Evolutionary conservation across 2,329 filamentous ascomycete species (phyloP), one percentile per base, ranked within the genome.

Genomic region (Colletotrichum theobromicola): DNA sequence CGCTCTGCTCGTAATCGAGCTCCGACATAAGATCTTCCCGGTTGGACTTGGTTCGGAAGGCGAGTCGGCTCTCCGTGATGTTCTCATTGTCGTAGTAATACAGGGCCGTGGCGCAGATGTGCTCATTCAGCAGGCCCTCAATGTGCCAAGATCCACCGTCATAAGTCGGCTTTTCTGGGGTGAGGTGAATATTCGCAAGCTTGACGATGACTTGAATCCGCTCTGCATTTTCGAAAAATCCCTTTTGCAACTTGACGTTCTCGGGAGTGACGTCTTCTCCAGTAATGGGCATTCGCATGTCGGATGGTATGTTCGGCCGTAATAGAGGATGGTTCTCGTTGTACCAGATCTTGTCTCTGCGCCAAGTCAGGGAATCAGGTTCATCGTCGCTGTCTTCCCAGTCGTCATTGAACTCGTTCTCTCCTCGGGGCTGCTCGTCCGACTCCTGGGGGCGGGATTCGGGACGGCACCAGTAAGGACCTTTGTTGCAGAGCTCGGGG

Each of bases 61-160:
- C 81, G 7, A 93, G 84, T 6, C 77, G 78, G 61, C 85, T 86
- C 2, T 88, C 84, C 0, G 88, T 88, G 65, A 93, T 88, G 79
- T 94, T 94, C 0, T 91, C 87, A 60, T 80, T 83, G 74, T 92
- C 89, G 77, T 90, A 90, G 80, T 92, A 92, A 81, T 91, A 92
- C 21, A 94, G 83, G 1, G 91, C 89, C 0, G 91, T 91, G 0
- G 91, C 91, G 76, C 87, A 88, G 46, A 94, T 93, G 76, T 89
- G 89, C 80, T 94, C 92, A 77, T 94, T 93, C 9, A 87, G 76
- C 75, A 84, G 83, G 21, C 90, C 89, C 76, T 91, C 90, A 3
- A 90, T 78, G 76, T 91, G 90, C 87, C 90, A 92, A 2, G 82
- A 83, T 1, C 90, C 90, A 18, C 88, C 88, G 0, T 82, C 80